These are phyloP conservation scores for Exophiala xenobiotica DNA, from an alignment of 2,329 filamentous ascomycete species.

Conservation along the genomic window DNA sequence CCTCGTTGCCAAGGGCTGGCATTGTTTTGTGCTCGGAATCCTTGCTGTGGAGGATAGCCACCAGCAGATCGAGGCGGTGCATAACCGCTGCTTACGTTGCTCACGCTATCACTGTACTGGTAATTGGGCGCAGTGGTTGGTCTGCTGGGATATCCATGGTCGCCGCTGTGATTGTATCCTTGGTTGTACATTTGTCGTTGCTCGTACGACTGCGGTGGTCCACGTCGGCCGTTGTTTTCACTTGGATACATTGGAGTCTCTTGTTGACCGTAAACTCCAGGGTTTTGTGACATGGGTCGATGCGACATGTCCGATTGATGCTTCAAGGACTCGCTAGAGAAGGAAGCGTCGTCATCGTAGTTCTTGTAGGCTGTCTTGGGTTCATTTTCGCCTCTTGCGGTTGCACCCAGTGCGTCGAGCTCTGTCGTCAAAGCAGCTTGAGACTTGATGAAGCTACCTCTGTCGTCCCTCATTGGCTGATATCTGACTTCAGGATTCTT, in stretches of 20 bases:
- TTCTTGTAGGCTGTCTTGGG: constrained; percentile 56
- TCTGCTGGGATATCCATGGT: constrained; percentile 25
- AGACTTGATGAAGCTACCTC: constrained; percentile 96
- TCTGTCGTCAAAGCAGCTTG: constrained; percentile 83
- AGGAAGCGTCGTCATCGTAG: constrained; percentile 66
- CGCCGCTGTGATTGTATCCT: constrained; percentile 24
- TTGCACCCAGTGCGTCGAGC: constrained; percentile 83
- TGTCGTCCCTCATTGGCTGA: constrained; percentile 94
- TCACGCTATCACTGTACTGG: constrained; percentile 34
- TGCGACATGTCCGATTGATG: constrained; percentile 17
- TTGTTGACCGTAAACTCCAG: constrained; percentile 7
- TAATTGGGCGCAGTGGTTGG: constrained; percentile 28
- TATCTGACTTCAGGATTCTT: constrained; percentile 95
- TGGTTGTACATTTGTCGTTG: constrained; percentile 31
- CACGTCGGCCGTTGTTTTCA: constrained; percentile 40
- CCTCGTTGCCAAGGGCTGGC: constrained; percentile 64
- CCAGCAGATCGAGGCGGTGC: constrained; percentile 27
- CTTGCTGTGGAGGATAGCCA: constrained; percentile 31
- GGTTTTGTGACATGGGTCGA: constrained; percentile 14
- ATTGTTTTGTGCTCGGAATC: constrained; percentile 52
- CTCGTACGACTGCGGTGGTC: constrained; percentile 34
- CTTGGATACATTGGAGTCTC: constrained; percentile 43
- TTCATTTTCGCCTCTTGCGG: constrained; percentile 77
- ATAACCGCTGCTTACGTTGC: constrained; percentile 17
- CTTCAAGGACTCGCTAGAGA: constrained; percentile 33